phyloP scores from a whole-genome alignment of 108 stramenopile species.

The Bacterosira constricta region DNA sequence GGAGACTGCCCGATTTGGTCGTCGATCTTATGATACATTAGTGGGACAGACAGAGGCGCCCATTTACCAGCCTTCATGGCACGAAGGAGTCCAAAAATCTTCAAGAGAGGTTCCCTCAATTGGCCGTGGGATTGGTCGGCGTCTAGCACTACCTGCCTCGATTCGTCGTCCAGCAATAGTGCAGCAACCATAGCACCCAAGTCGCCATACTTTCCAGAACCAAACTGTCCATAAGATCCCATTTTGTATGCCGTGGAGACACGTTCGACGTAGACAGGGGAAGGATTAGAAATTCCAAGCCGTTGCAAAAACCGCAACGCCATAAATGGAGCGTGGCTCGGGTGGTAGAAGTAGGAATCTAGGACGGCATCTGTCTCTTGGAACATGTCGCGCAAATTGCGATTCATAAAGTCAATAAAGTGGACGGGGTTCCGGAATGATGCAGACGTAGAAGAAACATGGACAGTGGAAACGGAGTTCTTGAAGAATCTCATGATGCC shows the following conservation, averaged over 20 bases:
- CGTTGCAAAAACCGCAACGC: constrained; percentile 49
- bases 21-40: too few relatives aligned
- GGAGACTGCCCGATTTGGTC: too few relatives aligned
- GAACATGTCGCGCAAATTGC: too few relatives aligned
- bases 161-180: constrained; percentile 62
- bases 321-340: constrained; percentile 69
- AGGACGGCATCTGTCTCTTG: constrained; percentile 55
- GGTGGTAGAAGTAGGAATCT: constrained; percentile 29
- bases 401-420: too few relatives aligned
- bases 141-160: constrained; percentile 46
- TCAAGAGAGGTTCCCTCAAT: constrained; percentile 52
- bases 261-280: constrained; percentile 53
- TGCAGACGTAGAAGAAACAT: too few relatives aligned
- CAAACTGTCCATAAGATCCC: constrained; percentile 50
- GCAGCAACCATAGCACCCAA: constrained; percentile 62
- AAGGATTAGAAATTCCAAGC: constrained; percentile 67
- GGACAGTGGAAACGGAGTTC: too few relatives aligned
- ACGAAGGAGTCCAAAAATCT: constrained; percentile 35
- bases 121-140: constrained; percentile 57
- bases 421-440: too few relatives aligned
- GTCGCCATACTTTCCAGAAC: constrained; percentile 60
- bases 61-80: too few relatives aligned
- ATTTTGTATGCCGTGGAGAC: constrained; percentile 57
- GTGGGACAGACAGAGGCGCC: too few relatives aligned
- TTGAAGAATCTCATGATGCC: too few relatives aligned